These are phyloP conservation scores for Talaromyces sp. DNA, from an alignment of 2,329 filamentous ascomycete genomes.

Conservation along the genomic window DNA sequence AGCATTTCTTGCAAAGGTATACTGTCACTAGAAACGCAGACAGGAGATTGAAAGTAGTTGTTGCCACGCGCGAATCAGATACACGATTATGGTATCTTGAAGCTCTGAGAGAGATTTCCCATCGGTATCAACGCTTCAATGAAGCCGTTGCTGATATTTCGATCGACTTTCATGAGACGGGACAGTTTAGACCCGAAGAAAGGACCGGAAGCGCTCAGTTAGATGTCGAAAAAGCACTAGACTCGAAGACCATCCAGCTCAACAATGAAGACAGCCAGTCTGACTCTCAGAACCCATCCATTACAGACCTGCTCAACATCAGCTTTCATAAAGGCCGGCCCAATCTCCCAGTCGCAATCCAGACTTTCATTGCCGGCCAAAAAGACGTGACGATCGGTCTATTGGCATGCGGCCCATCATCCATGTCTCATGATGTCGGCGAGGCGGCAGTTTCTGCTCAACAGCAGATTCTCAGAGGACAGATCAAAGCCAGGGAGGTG, in stretches of 20 bases:
- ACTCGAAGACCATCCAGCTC: not conserved
- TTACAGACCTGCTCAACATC: not conserved
- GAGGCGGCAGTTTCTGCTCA: constrained; percentile 50
- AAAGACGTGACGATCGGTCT: constrained; percentile 25
- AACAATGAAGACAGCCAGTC: constrained; percentile 17
- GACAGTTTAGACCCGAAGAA: not conserved
- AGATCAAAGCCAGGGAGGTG: constrained; percentile 33
- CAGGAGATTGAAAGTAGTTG: not conserved
- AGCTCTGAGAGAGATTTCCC: not conserved
- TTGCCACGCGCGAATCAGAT: constrained; percentile 8
- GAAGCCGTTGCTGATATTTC: not conserved
- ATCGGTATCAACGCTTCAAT: not conserved
- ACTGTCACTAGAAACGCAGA: not conserved
- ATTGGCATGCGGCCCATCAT: constrained; percentile 46
- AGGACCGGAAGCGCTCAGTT: not conserved
- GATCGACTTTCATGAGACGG: constrained; percentile 12
- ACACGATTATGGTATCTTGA: constrained; percentile 7
- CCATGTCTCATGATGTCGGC: constrained; percentile 50
- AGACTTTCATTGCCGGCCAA: not conserved
- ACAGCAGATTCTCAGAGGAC: constrained; percentile 34
- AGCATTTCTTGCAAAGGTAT: constrained; percentile 26
- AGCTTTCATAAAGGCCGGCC: constrained; percentile 7
- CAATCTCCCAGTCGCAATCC: constrained; percentile 3
- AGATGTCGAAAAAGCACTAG: constrained; percentile 1
- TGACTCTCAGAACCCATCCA: not conserved